Evolutionary conservation across 352 stramenopile species (phyloP).

Genomic region (Pythium biforme): DNA sequence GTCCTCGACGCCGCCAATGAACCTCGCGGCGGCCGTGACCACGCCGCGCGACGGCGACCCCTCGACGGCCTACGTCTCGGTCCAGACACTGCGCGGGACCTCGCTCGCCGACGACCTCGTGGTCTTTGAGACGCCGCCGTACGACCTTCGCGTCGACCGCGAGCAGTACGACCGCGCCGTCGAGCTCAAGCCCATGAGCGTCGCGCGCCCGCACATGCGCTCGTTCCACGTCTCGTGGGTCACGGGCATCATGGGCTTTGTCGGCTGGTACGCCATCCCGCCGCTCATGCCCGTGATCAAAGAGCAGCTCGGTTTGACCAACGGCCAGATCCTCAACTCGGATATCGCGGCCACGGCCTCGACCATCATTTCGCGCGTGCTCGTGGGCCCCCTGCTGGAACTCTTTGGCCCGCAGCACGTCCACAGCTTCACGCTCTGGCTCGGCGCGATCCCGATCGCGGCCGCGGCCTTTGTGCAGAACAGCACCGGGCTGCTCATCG

Average conservation of each 20-base stretch:
- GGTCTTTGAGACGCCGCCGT: conserved; percentile 17
- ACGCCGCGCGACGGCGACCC: conserved; percentile 16
- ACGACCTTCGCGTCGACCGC: conserved; percentile 51
- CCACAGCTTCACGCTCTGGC: conserved; percentile 79
- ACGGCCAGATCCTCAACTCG: conserved; percentile 88
- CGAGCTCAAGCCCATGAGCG: conserved; percentile 74
- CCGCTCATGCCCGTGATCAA: conserved; percentile 93
- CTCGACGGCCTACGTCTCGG: conserved; percentile 21
- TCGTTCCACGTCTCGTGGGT: conserved; percentile 93
- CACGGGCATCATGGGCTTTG: conserved; percentile 92
- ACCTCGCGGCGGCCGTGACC: conserved; percentile 13
- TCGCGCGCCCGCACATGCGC: conserved; percentile 92
- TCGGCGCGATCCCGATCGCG: conserved; percentile 85
- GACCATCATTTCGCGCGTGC: conserved; percentile 92
- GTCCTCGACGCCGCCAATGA: conserved; percentile 7
- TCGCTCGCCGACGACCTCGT: conserved; percentile 12
- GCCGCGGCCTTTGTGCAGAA: conserved; percentile 87
- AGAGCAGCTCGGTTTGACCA: conserved; percentile 78
- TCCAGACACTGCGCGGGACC: conserved; percentile 20
- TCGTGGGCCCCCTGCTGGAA: conserved; percentile 92
- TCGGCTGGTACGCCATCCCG: conserved; percentile 94
- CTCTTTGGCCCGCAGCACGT: conserved; percentile 86
- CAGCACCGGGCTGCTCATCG: conserved; percentile 62
- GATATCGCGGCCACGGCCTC: conserved; percentile 91
- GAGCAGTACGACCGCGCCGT: conserved; percentile 69